Conservation (phyloP, 2,329 filamentous ascomycete genomes). For the Apiospora rasikravindrae region DNA sequence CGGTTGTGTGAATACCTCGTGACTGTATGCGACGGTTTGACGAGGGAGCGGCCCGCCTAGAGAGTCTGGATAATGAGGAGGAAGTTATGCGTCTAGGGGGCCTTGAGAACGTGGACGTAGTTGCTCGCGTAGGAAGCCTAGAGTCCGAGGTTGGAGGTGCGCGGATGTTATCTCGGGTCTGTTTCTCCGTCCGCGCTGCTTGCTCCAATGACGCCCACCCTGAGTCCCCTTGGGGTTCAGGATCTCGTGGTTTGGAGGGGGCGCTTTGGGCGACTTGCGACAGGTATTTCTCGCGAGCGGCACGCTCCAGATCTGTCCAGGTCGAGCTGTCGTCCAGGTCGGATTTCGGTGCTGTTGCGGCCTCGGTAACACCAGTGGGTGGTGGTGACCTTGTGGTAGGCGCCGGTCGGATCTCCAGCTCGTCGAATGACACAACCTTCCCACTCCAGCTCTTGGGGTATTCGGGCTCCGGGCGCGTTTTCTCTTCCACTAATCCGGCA, state of each 20-base stretch:
- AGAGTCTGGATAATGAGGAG: neutral
- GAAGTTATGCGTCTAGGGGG: neutral
- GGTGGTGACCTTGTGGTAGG: neutral
- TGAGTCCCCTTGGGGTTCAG: neutral
- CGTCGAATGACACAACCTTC: conserved; percentile 43
- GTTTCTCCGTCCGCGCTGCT: neutral
- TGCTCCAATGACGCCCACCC: conserved; percentile 14
- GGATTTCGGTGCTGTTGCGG: neutral
- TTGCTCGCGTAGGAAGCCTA: neutral
- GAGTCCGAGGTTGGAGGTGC: neutral
- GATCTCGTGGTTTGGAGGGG: neutral
- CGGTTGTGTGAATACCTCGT: conserved; percentile 8
- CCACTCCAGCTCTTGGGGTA: conserved; percentile 44
- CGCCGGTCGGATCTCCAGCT: conserved; percentile 28
- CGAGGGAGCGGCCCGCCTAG: neutral
- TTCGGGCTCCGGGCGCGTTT: conserved; percentile 31
- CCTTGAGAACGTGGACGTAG: neutral
- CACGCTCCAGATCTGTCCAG: conserved; percentile 18
- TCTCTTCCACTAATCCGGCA: conserved; percentile 35
- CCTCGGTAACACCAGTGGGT: neutral
- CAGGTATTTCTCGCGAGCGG: conserved; percentile 11
- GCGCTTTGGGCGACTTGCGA: neutral
- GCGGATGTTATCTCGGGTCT: neutral
- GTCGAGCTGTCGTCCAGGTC: conserved; percentile 11
- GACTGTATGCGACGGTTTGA: neutral